Evolutionary conservation across 176 grass and related monocot species (phyloP), one percentile per base, ranked within the genome.

Genomic region (barley (Hordeum vulgare)): DNA sequence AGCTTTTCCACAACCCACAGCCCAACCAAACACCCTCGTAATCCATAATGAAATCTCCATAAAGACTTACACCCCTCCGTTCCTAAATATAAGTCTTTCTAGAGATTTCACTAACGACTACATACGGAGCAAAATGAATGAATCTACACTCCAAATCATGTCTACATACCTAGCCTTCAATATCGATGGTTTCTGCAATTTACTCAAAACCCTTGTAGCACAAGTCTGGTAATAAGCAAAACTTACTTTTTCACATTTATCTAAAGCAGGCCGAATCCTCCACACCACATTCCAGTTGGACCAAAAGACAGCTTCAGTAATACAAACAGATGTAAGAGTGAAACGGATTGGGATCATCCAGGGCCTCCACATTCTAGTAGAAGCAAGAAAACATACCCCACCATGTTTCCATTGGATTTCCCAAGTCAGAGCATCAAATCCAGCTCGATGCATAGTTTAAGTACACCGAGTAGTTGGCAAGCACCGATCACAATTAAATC

Each of bases 381-480:
- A 71, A 84, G 69, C 36, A 59, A 76, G 23, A 15, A 80, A 84
- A 36, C 68, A 87, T 64, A 25, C 10, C 61, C 59, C 40, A 49
- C 62, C 60, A 18, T 89, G 78, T 9, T 61, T 51, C 23, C 62
- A 77, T 61, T 62, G 60, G 70, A 49, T 54, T 28, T 68, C 11
- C 31, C 1, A 54, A 64, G 37, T 49, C 33, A 45, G 41, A 63
- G 80, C 56, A 71, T 64, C 33, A 61, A 41, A 78, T 79, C 79
- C 83, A 86, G 44, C 56, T 82, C 57, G 25, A 73, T n/a, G 57
- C 39, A 82, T 45, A 27, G 56, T 23, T 26, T 9, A 78, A 71
- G 33, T 82, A 53, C 78, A 42, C 67, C 42, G 78, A 90, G 88
- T 90, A 58, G 88, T 56, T 90, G 73, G 83, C 42, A 73, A 62